Evolutionary conservation across 345 rosid species (phyloP).

Genomic region (Arabidopsis thaliana): DNA sequence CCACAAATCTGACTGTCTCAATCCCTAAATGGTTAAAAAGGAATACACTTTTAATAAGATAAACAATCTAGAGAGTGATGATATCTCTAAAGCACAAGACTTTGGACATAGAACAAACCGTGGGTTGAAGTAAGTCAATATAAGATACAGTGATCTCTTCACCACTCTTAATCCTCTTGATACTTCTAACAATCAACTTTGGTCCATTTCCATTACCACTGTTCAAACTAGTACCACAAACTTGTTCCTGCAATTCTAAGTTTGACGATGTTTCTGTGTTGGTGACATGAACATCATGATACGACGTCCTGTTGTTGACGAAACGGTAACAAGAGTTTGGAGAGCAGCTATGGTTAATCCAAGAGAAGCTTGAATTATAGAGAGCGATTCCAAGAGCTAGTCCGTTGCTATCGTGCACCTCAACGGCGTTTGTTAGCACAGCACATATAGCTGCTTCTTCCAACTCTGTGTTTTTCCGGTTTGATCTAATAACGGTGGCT

Average conservation of each 20-base stretch:
- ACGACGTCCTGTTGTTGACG: constrained; percentile 39
- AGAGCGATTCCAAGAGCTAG: constrained; percentile 66
- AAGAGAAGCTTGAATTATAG: constrained; percentile 65
- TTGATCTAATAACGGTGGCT: constrained; percentile 30
- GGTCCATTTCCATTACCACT: constrained; percentile 53
- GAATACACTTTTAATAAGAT: background rate
- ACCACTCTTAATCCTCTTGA: constrained; percentile 59
- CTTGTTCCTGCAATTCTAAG: constrained; percentile 47
- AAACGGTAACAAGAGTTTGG: constrained; percentile 85
- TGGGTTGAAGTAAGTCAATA: constrained; percentile 77
- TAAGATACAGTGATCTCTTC: constrained; percentile 73
- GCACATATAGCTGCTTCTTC: constrained; percentile 66
- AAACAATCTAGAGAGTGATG: background rate
- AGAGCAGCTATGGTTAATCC: constrained; percentile 93
- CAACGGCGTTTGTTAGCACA: constrained; percentile 80
- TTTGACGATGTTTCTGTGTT: constrained; percentile 6
- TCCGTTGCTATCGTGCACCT: constrained; percentile 69
- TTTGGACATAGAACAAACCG: constrained; percentile 46
- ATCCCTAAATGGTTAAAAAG: constrained; percentile 47
- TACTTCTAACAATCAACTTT: constrained; percentile 61
- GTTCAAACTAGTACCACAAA: constrained; percentile 10
- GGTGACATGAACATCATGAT: background rate
- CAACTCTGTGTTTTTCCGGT: constrained; percentile 26
- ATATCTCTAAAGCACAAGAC: background rate
- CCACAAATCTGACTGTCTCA: constrained; percentile 71